phyloP scores from a whole-genome alignment of 2,329 filamentous ascomycete species.

The Microsporum ferrugineum region DNA sequence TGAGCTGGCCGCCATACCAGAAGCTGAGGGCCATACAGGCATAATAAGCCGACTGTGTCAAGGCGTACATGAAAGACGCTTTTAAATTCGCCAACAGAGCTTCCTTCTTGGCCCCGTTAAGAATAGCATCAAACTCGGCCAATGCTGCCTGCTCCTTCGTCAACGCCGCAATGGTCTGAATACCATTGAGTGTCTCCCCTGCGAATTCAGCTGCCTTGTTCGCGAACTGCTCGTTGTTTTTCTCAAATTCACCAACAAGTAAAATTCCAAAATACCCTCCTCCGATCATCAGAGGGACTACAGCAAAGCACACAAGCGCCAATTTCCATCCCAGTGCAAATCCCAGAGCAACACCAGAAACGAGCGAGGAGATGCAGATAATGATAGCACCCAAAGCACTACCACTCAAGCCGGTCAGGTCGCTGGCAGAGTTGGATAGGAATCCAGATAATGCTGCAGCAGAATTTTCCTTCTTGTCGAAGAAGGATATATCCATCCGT shows the following conservation, averaged over 20 bases:
- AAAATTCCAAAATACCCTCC: constrained; percentile 58
- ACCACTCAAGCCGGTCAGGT: constrained; percentile 57
- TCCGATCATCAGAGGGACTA: constrained; percentile 57
- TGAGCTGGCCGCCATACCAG: constrained; percentile 66
- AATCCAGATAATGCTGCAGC: constrained; percentile 53
- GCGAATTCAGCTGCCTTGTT: constrained; percentile 41
- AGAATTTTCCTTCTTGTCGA: constrained; percentile 52
- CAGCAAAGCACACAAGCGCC: constrained; percentile 57
- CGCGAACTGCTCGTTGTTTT: constrained; percentile 41
- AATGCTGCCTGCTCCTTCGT: constrained; percentile 42
- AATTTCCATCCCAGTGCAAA: constrained; percentile 67
- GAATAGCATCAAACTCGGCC: constrained; percentile 34
- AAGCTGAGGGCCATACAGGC: constrained; percentile 50
- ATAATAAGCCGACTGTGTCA: constrained; percentile 53
- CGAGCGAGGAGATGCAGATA: constrained; percentile 58
- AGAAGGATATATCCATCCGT: constrained; percentile 58
- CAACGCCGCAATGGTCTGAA: constrained; percentile 42
- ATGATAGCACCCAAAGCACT: constrained; percentile 57
- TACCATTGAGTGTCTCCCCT: constrained; percentile 42
- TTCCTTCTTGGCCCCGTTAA: constrained; percentile 40
- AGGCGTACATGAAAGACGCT: constrained; percentile 35
- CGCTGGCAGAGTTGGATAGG: constrained; percentile 58
- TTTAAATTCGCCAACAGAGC: constrained; percentile 38
- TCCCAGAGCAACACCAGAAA: constrained; percentile 49
- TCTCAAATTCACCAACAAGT: constrained; percentile 49